phyloP scores from a whole-genome alignment of 768 basidiomycete genomes.

The Hygrophorus russula region DNA sequence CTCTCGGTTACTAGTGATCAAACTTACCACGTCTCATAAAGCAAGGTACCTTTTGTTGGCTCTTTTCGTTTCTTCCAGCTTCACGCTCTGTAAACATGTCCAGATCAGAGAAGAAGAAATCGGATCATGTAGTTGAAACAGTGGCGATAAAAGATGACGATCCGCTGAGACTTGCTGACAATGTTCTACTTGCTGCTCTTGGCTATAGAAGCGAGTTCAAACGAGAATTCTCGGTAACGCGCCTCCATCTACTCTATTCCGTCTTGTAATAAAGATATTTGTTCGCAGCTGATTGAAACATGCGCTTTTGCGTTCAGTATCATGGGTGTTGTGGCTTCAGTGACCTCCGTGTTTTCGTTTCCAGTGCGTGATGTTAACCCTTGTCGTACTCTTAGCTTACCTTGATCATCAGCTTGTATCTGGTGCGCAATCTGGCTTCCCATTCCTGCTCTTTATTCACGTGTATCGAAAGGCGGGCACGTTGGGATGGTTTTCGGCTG shows the following conservation, averaged over 20 bases:
- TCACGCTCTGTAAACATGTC: not conserved
- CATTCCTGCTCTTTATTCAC: not conserved
- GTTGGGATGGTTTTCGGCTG: slow-evolving; percentile 73
- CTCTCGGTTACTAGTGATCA: no score
- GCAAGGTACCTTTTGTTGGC: no score
- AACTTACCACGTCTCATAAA: no score
- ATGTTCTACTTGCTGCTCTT: slow-evolving; percentile 46
- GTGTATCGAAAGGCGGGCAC: slow-evolving; percentile 42
- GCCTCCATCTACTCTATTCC: not conserved
- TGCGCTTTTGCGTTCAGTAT: slow-evolving; percentile 55
- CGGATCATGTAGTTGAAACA: not conserved
- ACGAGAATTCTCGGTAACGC: slow-evolving; percentile 55
- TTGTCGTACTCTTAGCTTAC: no score
- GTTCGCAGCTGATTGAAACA: slow-evolving; percentile 43
- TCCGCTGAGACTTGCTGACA: slow-evolving; percentile 28
- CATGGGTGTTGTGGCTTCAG: slow-evolving; percentile 61
- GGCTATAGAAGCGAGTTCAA: slow-evolving; percentile 66
- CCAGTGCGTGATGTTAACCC: slow-evolving; percentile 13
- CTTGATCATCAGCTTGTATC: slow-evolving; percentile 25
- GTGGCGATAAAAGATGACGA: slow-evolving; percentile 2
- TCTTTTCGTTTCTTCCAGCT: not conserved
- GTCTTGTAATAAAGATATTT: not conserved
- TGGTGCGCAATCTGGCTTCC: slow-evolving; percentile 24
- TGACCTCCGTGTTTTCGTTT: slow-evolving; percentile 57
- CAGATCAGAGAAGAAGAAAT: not conserved